Base-by-base conservation (phyloP, 352 stramenopile genomes). In the Phytophthora europaea region DNA sequence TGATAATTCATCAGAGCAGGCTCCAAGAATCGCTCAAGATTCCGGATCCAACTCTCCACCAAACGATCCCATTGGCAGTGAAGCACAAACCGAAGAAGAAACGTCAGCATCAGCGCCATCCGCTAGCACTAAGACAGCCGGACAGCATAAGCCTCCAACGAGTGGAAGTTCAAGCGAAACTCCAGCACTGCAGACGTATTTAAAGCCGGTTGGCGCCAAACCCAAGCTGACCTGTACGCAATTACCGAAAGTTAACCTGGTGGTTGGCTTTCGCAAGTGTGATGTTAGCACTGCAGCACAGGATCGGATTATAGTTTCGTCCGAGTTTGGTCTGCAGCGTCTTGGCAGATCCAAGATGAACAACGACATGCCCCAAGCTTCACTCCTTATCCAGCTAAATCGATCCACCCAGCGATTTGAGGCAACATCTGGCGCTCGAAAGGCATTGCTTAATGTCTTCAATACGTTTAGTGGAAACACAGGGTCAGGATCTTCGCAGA, bases 211-310 rank as follows among this genome's bases (percentile, higher is more conserved):
- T 20, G 60, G 38, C 23, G 38, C 43, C 22, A 83, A 78, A 20
- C 78, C 73, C 2, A 83, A 82, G 33, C 80, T 75, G 75, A 72
- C 65, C 36, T 86, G 80, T 48, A 65, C 57, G 18, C 63, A 67
- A 22, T 68, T 85, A 22, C 82, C 82, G 6, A 85, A 83, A 56
- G 82, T 89, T 20, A 80, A 76, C 47, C 65, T 89, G 18, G 67
- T 80, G 16, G 68, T 89, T 47, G 78, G 75, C 23, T 89, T 84
- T 58, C 65, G 70, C 59, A 82, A 78, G 12, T 80, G 78, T 28
- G 76, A 86, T 70, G 57, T 38, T 51, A 72, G 23, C 23, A 31
- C 53, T 12, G 23, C 43, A 75, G 18, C 60, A 18, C 62, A 73
- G 52, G 73, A 83, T 54, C 73, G 73, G 23, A 74, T 81, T 57